These are phyloP conservation scores for Solanum piurae DNA, from an alignment of 257 asterid species.

Conservation along the genomic window DNA sequence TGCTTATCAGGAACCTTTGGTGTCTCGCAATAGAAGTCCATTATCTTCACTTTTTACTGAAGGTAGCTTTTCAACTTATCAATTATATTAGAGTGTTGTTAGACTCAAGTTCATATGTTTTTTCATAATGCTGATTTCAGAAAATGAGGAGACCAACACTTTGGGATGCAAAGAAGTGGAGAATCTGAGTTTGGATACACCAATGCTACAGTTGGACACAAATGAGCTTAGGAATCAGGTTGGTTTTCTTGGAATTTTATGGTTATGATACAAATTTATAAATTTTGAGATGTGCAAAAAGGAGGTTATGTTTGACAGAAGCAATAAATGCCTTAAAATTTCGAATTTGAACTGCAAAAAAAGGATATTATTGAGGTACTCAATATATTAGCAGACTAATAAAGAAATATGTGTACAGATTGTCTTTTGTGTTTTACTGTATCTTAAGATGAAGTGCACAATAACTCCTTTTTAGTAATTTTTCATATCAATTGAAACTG, in stretches of 20 bases:
- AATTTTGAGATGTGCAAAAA: neutral
- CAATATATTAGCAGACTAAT: neutral
- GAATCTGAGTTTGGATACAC: constrained; percentile 13
- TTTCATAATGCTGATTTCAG: constrained; percentile 1
- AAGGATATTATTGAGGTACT: neutral
- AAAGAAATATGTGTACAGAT: neutral
- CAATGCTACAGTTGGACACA: constrained; percentile 16
- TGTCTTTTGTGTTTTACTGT: neutral
- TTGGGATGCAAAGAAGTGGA: constrained; percentile 20
- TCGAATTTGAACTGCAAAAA: neutral
- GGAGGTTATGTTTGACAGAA: neutral
- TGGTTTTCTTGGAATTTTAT: neutral
- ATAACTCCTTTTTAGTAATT: neutral
- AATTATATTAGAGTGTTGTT: neutral
- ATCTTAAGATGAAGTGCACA: neutral
- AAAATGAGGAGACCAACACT: constrained; percentile 17
- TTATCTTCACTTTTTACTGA: constrained; percentile 57
- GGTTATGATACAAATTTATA: neutral
- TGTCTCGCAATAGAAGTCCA: constrained; percentile 38
- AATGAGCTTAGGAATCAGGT: constrained; percentile 62
- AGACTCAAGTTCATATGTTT: neutral
- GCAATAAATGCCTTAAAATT: neutral
- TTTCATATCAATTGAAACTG: neutral
- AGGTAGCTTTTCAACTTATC: constrained; percentile 31
- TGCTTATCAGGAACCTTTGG: constrained; percentile 37